A percentile compares a stretch with the other conserved stretches of the same genome.
phyloP scores from a whole-genome alignment of 805 yeast species.

The Suhomyces prunicola region DNA sequence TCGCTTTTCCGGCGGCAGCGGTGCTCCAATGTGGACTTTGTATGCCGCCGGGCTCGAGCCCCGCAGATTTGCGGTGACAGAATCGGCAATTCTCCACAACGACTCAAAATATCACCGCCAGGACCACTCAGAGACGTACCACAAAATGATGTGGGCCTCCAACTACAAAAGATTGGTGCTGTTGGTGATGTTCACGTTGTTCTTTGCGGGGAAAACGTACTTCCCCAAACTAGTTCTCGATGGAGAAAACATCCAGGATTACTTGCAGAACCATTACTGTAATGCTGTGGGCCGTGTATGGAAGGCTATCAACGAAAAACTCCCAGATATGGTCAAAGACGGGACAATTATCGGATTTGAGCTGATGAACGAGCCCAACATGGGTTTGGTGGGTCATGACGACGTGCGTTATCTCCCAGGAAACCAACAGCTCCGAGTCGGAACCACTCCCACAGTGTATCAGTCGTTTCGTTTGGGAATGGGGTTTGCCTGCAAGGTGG shows the following conservation, averaged over 20 bases:
- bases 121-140: conserved; percentile 45
- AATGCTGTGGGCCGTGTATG: conserved; percentile 45
- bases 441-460: conserved; percentile 79
- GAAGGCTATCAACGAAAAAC: conserved; percentile 21
- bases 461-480: conserved; percentile 73
- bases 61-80: conserved; percentile 60
- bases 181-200: conserved; percentile 79
- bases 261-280: conserved; percentile 61
- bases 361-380: conserved; percentile 79
- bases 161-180: conserved; percentile 76
- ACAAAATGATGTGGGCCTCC: conserved; percentile 92
- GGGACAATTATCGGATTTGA: conserved; percentile 76
- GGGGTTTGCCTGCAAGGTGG: conserved; percentile 71
- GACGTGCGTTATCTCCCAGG: conserved; percentile 56
- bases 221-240: conserved; percentile 75
- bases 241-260: conserved; percentile 75
- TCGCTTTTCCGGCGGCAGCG: conserved; percentile 82
- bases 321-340: conserved; percentile 33
- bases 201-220: conserved; percentile 72
- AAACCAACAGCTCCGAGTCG: conserved; percentile 65
- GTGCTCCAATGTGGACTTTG: conserved; percentile 92
- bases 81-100: conserved; percentile 79
- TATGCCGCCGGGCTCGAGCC: conserved; percentile 89
- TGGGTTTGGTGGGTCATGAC: conserved; percentile 65
- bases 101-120: conserved; percentile 34